Percentiles rank a stretch among this genome's conserved stretches.
These are phyloP conservation scores for Sarcodon aspratus DNA, from an alignment of 768 basidiomycete species.

Conservation along the genomic window DNA sequence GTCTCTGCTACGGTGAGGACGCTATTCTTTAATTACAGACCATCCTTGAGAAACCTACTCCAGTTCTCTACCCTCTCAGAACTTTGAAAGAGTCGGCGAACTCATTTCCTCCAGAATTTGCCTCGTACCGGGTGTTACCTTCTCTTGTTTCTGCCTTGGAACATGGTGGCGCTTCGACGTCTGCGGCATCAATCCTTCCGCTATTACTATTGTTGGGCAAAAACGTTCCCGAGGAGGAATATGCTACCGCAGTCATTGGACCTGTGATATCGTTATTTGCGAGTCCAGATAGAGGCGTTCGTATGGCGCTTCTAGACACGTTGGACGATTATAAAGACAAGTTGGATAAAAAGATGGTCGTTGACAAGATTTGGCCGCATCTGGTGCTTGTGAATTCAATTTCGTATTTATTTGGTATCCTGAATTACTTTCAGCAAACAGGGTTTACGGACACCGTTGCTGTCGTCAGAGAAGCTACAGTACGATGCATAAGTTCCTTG, in stretches of 20 bases:
- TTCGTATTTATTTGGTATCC: background rate
- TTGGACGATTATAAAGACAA: constrained; percentile 78
- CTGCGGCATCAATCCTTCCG: constrained; percentile 71
- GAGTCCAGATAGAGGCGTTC: constrained; percentile 84
- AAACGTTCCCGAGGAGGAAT: constrained; percentile 60
- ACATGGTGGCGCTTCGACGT: constrained; percentile 50
- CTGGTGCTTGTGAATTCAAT: constrained; percentile 39
- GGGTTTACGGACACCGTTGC: constrained; percentile 94
- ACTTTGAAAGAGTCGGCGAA: constrained; percentile 69
- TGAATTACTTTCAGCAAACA: constrained; percentile 52
- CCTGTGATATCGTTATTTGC: constrained; percentile 80
- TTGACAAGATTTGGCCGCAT: constrained; percentile 88
- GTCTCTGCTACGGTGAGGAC: constrained; percentile 49
- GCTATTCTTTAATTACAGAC: background rate
- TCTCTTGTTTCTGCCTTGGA: constrained; percentile 71
- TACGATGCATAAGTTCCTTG: constrained; percentile 76
- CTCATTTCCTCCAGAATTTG: constrained; percentile 80
- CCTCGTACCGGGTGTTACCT: constrained; percentile 78
- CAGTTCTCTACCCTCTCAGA: constrained; percentile 22
- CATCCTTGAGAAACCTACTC: background rate
- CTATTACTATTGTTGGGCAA: constrained; percentile 75
- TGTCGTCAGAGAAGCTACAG: constrained; percentile 87
- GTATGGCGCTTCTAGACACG: constrained; percentile 89
- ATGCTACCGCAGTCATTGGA: constrained; percentile 51
- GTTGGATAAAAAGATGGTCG: constrained; percentile 75